A percentile compares a stretch with the other conserved stretches of the same genome.
Conservation (phyloP, 2,329 filamentous ascomycete genomes). For the Sodiomyces alkalinus region DNA sequence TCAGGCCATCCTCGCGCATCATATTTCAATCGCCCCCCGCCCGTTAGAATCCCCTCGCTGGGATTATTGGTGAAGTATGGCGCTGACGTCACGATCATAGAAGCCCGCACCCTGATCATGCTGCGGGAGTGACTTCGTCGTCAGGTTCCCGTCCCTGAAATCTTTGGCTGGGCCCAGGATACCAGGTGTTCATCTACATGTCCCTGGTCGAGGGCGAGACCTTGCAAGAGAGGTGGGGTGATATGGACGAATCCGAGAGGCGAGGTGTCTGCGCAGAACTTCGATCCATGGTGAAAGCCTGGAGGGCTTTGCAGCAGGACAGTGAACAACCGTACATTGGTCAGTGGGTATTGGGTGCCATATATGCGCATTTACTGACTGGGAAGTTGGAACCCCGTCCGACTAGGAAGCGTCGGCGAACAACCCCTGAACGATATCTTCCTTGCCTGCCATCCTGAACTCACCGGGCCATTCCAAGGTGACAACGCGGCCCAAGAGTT, state of each 20-base stretch:
- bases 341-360: background rate
- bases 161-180: background rate
- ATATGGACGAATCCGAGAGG: background rate
- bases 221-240: background rate
- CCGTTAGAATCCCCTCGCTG: constrained; percentile 17
- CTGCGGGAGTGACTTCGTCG: constrained; percentile 12
- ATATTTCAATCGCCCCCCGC: constrained; percentile 13
- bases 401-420: constrained; percentile 15
- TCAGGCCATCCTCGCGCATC: constrained; percentile 6
- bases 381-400: constrained; percentile 6
- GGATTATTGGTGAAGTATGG: constrained; percentile 20
- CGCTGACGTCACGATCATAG: constrained; percentile 12
- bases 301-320: background rate
- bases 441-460: constrained; percentile 8
- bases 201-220: background rate
- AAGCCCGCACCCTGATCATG: constrained; percentile 14
- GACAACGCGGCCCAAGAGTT: constrained; percentile 14
- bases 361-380: constrained; percentile 2
- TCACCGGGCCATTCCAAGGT: constrained; percentile 15
- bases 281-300: constrained; percentile 1
- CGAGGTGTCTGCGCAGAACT: constrained; percentile 16
- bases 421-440: constrained; percentile 17
- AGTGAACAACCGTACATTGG: background rate
- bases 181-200: background rate
- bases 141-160: constrained; percentile 1